Base-by-base conservation (phyloP, 768 basidiomycete species). In the Russula compacta region DNA sequence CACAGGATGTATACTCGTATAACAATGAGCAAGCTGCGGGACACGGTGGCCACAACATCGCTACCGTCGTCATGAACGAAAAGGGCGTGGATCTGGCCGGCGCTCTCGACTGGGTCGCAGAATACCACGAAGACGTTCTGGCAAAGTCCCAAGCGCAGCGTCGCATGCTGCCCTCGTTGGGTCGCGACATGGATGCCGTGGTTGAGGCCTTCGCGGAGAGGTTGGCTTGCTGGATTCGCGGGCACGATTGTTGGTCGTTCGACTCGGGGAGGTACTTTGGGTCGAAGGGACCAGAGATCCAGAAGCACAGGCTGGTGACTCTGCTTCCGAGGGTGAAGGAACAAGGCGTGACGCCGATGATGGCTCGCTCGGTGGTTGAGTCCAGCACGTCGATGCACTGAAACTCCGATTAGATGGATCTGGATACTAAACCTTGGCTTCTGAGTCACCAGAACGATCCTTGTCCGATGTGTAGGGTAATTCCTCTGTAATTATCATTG, bases 191-290 rank as follows among this genome's bases (percentile, higher is more conserved):
- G 47, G 85, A 87, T 67, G 71, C 69, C 15, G 81, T 83, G 70
- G 84, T 87, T 38, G 69, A 69, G 15, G 71, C 73, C 19, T 89
- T 88, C 61, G 74, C 88, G 44, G 71, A 78, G 44, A 84, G 85
- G n/a, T 70, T 89, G 36, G 81, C 82, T 65, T 78, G 83, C 62
- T 87, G 86, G 87, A 85, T 86, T 64, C 80, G 85, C 36, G 87
- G 84, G 73, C 83, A 81, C 40, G 71, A 87, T 40, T 81, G 86
- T 62, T 89, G 87, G 87, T 84, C 83, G 69, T 87, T 86, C 72
- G 78, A 81, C 71, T 82, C 82, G 3, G 77, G 78, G 59, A 78
- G 87, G 2, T 89, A 89, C 68, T 89, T 89, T 67, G 87, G 85
- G 17, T 72, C 73, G 42, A 67, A 81, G 10, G 85, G 85, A 32